Base-by-base conservation (phyloP, 371 early-diverging fungal species). In the Rhizopus stolonifer region DNA sequence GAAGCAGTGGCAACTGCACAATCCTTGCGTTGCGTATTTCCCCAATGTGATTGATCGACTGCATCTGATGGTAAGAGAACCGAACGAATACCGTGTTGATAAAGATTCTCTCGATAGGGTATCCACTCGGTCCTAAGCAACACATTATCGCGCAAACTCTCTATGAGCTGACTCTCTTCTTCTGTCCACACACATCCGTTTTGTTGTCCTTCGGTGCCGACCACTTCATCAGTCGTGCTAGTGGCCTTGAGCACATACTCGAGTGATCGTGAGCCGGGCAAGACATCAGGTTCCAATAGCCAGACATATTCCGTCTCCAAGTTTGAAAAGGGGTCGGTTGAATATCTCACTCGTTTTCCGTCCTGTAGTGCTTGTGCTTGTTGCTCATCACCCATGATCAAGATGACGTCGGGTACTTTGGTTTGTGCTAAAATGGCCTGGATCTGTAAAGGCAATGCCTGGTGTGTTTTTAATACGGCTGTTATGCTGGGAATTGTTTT, bases 391-490 rank as follows among this genome's bases (percentile, higher is more conserved):
- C 73, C 70, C 2, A 74, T 60, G 46, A 82, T 64, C 83, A 81
- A 83, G 32, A 83, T 66, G 38, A 58, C 56, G 23, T 79, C 73
- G 4, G 81, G 74, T n/a, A 69, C 65, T 19, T 71, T 67, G 4
- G 72, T 71, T 49, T 83, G 83, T 23, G 71, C 44, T 31, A 80
- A 43, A n/a, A 83, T 54, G 2, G 80, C 65, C 24, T 66, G 68
- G 22, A 83, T 52, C 56, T 83, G 83, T 14, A 57, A 33, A 1
- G 68, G 58, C 1, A 79, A 42, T 15, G 64, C 67, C 52, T 56
- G 66, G 23, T 64, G 58, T 5, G 71, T 67, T 18, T 73, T 65
- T 17, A 82, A 58, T 3, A 82, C 67, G 36, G 72, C 79, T 25
- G 79, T 79, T 14, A 76, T 76, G 1, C 26, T 14, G 9, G 36